Percentiles rank a stretch among this genome's conserved stretches.
These are phyloP conservation scores for Alternaria hordeiaustralica DNA, from an alignment of 2,329 filamentous ascomycete genomes.

Conservation along the genomic window DNA sequence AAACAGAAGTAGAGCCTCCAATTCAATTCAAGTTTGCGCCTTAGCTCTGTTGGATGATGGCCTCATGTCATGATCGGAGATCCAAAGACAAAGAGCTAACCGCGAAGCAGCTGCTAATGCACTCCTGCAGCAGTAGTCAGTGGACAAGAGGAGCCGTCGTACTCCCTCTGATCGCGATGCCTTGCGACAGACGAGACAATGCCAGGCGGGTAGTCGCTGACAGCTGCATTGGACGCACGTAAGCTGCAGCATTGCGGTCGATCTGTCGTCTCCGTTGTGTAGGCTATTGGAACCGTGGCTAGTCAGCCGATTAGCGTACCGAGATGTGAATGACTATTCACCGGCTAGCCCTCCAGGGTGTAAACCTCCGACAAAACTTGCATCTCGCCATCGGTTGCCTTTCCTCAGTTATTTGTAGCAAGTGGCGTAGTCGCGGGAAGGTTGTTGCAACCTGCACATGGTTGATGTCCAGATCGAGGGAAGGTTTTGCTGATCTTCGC, in stretches of 20 bases:
- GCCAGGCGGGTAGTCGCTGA: conserved; percentile 1
- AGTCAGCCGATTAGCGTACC: conserved; percentile 9
- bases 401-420: conserved; percentile 6
- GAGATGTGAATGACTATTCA: conserved; percentile 6
- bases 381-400: conserved; percentile 31
- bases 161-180: neutral
- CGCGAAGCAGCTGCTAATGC: conserved; percentile 3
- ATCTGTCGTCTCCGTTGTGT: conserved; percentile 4
- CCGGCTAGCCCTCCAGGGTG: conserved; percentile 11
- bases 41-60: conserved; percentile 3
- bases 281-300: conserved; percentile 2
- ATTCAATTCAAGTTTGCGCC: neutral
- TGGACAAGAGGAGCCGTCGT: conserved; percentile 22
- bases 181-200: conserved; percentile 1
- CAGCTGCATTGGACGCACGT: neutral
- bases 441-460: conserved; percentile 9
- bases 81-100: conserved; percentile 5
- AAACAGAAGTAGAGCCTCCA: conserved; percentile 8
- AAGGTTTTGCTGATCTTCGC: conserved; percentile 28
- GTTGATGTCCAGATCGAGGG: conserved; percentile 7
- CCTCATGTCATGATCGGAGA: conserved; percentile 7
- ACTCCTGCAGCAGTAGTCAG: neutral
- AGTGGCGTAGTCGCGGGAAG: conserved; percentile 16
- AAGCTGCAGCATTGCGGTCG: conserved; percentile 5
- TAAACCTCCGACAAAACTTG: conserved; percentile 27